Evolutionary conservation across 805 yeast genomes (phyloP).

Genomic region (Diddensiella caesifluorescens): DNA sequence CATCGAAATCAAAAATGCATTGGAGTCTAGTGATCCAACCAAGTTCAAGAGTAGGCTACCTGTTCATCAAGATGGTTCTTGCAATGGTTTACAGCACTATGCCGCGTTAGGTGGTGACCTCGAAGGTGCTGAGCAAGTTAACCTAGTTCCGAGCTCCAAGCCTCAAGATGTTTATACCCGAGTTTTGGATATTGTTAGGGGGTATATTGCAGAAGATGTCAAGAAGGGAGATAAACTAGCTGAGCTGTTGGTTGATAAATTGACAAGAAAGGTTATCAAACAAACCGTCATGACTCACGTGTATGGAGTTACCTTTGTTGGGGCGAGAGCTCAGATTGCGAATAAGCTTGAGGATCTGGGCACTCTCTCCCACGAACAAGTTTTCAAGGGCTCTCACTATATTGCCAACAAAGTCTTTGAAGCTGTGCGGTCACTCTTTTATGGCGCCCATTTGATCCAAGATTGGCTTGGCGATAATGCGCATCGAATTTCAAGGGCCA

Average conservation of each 20-base stretch:
- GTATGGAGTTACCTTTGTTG: slow-evolving; percentile 91
- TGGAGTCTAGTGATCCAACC: slow-evolving; percentile 44
- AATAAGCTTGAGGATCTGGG: slow-evolving; percentile 64
- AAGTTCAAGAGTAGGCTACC: slow-evolving; percentile 47
- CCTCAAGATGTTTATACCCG: slow-evolving; percentile 60
- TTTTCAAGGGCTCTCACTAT: slow-evolving; percentile 52
- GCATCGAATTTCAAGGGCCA: slow-evolving; percentile 67
- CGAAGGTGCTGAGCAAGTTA: slow-evolving; percentile 61
- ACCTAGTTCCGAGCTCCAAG: slow-evolving; percentile 47
- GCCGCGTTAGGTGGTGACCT: slow-evolving; percentile 67
- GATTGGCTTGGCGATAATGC: slow-evolving; percentile 95
- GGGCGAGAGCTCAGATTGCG: slow-evolving; percentile 85
- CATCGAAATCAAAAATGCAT: slow-evolving; percentile 48
- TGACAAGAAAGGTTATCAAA: slow-evolving; percentile 84
- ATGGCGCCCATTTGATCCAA: slow-evolving; percentile 90
- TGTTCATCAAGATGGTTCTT: slow-evolving; percentile 63
- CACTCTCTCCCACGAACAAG: slow-evolving; percentile 43
- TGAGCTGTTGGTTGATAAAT: slow-evolving; percentile 48
- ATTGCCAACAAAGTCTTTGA: slow-evolving; percentile 73
- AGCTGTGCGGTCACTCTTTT: slow-evolving; percentile 78
- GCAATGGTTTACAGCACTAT: slow-evolving; percentile 64
- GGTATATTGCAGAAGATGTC: slow-evolving; percentile 44
- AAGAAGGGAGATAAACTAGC: slow-evolving; percentile 28
- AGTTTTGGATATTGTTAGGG: slow-evolving; percentile 48
- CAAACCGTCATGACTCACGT: slow-evolving; percentile 99